phyloP scores from a whole-genome alignment of 306 rosid genomes.

The Vigna trinervia region DNA sequence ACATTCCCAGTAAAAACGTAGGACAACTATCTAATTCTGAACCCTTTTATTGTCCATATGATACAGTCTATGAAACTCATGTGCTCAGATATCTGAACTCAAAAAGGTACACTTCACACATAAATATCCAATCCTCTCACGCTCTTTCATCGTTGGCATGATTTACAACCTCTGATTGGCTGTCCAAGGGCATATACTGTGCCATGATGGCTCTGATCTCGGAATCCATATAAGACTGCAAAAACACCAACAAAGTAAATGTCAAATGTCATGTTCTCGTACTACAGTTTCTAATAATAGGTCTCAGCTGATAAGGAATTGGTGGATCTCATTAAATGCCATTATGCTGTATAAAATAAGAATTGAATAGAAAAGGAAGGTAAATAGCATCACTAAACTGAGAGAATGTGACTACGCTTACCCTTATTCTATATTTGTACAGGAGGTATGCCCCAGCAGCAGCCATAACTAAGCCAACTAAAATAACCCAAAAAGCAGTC shows the following conservation, averaged over 20 bases:
- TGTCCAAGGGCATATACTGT: conserved; percentile 98
- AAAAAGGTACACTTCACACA: conserved; percentile 46
- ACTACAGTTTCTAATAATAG: neutral
- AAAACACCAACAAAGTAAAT: conserved; percentile 32
- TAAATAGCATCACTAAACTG: conserved; percentile 37
- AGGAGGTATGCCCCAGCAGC: conserved; percentile 90
- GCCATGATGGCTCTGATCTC: conserved; percentile 99
- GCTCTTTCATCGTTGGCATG: conserved; percentile 69
- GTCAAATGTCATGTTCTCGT: neutral
- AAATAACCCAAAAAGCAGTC: conserved; percentile 89
- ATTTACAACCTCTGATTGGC: conserved; percentile 84
- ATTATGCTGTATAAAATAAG: conserved; percentile 1
- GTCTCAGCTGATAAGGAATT: too few relatives aligned
- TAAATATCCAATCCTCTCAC: conserved; percentile 42
- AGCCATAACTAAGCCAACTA: conserved; percentile 80
- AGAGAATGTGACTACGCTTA: conserved; percentile 51
- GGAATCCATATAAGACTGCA: conserved; percentile 98
- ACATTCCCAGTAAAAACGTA: conserved; percentile 50
- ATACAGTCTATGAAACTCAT: conserved; percentile 50
- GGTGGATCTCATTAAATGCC: neutral
- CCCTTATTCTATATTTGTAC: conserved; percentile 98
- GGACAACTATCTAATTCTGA: conserved; percentile 46
- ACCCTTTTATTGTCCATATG: conserved; percentile 51
- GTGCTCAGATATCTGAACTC: conserved; percentile 58
- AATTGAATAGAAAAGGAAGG: neutral